A percentile compares a stretch with the other conserved stretches of the same genome.
Evolutionary conservation across 208 protist genomes (phyloP).

Genomic region (Phytomonas sp.): DNA sequence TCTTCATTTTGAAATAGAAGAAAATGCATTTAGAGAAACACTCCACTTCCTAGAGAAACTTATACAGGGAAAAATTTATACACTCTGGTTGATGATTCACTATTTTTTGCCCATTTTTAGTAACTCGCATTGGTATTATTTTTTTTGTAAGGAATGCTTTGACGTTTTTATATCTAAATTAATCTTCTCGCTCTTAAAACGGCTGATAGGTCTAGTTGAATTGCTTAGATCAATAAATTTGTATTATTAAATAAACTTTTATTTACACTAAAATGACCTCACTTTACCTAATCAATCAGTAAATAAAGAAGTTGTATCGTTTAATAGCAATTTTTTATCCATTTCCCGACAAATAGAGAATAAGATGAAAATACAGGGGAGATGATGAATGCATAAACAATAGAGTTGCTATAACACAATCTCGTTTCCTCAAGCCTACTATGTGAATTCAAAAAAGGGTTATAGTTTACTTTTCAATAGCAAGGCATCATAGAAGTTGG

Average conservation of each 20-base stretch:
- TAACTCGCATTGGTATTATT: conserved; percentile 7
- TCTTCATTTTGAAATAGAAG: neutral
- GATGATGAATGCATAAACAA: conserved; percentile 12
- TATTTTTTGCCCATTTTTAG: conserved; percentile 11
- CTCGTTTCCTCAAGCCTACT: conserved; percentile 3
- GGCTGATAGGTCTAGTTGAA: neutral
- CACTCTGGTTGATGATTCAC: neutral
- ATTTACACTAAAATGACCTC: no score
- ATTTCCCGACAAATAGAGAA: neutral
- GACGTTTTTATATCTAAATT: conserved; percentile 5
- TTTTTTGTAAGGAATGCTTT: conserved; percentile 15
- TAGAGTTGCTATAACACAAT: neutral
- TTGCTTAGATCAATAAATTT: neutral
- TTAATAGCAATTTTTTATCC: neutral
- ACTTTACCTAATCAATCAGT: neutral
- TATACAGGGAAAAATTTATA: neutral
- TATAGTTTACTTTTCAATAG: neutral
- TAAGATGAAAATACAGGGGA: no score
- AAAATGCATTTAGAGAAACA: neutral
- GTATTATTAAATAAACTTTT: no score
- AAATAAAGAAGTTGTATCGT: neutral
- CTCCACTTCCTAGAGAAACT: neutral
- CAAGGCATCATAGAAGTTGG: no score
- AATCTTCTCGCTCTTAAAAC: conserved; percentile 7
- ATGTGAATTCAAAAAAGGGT: conserved; percentile 1